Evolutionary conservation across 768 basidiomycete genomes (phyloP), one percentile per base, ranked within the genome.

Genomic region (Termitomyces sp.): DNA sequence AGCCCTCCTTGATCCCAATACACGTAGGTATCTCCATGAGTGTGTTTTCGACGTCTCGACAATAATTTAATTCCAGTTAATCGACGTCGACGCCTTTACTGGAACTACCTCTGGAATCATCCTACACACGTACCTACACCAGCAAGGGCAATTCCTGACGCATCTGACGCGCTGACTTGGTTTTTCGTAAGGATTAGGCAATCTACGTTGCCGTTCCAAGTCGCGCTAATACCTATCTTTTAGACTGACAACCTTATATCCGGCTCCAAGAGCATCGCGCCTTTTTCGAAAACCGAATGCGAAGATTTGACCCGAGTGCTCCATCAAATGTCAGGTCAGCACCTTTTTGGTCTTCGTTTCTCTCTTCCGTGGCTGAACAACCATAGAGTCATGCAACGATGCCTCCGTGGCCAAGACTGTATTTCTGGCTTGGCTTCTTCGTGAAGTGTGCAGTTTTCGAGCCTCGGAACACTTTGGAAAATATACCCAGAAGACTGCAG

Each of bases 201-300:
- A 48, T 42, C 53, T 22, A 44, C n/a, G 7, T 5, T 24, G 38
- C 4, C 22, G 12, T 24, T 32, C 1, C 33, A 36, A 36, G 44
- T 42, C 12, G 13, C 16, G 46, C 53, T 53, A 2, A 51, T 55
- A 56, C 11, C 45, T 7, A 32, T 57, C 8, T 20, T 38, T 16
- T 55, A 79, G 76, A 77, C 75, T 59, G 84, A 84, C 61, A 84
- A 85, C 65, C 65, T 84, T 46, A 78, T 80, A 46, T 75, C 76
- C 20, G 80, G 79, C 24, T 49, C 72, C 4, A 74, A 67, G 48
- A 81, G 80, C 63, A 69, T 74, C 2, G 81, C 79, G 16, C 83
- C 84, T 2, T 85, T 85, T 62, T 84, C 84, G 1, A 84, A 82
- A 67, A 52, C 60, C 2, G 83, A 85, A 71, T 84, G 84, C 55